Evolutionary conservation across 768 basidiomycete species (phyloP), one percentile per base, ranked within the genome.

Genomic region (Calocera cornea): DNA sequence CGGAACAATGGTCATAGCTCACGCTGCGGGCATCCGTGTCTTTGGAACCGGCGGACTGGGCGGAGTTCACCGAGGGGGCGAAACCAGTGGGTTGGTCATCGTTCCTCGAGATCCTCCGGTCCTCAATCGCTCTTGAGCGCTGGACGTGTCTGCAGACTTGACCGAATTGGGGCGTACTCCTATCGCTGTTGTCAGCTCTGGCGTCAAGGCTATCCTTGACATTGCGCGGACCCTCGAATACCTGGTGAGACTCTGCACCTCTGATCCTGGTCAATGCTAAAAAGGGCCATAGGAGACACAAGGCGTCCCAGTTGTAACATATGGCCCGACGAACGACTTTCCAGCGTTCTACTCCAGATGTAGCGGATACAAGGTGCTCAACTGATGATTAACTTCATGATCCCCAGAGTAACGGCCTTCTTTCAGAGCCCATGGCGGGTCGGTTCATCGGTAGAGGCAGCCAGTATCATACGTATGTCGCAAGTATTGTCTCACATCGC

Each of bases 121-220:
- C 5, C 17, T 17, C 41, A 50, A 29, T 33, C 0, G 19, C 22
- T 24, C 19, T 16, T 34, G 71, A 97, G 92, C 91, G 19, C 86
- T 98, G 85, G 95, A 99, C 73, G 80, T 99, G 33, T 97, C 95
- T 17, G 93, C 95, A 17, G 95, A 99, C 75, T 80, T 99, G 17
- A 87, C 87, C 10, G 93, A 97, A 75, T 83, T 99, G 36, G 81
- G 89, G 24, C 83, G 91, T 22, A 95, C 92, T 72, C 89, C 94
- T 24, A 90, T 98, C 50, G 93, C 89, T 1, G 82, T 99, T 38
- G 86, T 98, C 11, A 95, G 95, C 19, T 89, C 94, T 11, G 97
- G 97, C 12, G 87, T 91, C 22, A 99, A 98, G 75, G 92, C 90
- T 0, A 97, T 99, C 69, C 76, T 99, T 47, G 97, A 99, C 75